phyloP scores from a whole-genome alignment of 805 yeast species.

The Myxozyma lipomycoides region DNA sequence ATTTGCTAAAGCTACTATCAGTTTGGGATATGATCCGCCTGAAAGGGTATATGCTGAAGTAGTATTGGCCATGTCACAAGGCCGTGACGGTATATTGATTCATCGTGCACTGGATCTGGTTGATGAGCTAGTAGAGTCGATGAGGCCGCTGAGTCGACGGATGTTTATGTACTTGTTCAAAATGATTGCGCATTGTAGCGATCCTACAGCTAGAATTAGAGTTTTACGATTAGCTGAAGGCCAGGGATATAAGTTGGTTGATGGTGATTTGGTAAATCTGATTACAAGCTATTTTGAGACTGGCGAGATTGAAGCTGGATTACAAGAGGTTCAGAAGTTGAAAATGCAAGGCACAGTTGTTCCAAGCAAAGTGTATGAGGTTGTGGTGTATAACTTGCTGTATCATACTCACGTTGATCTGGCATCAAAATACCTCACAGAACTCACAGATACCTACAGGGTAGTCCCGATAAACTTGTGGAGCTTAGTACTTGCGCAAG shows the following conservation, averaged over 20 bases:
- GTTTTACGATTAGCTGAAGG: not conserved
- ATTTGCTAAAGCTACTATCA: not conserved
- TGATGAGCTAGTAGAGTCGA: not conserved
- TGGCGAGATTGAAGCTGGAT: not conserved
- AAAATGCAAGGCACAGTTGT: not conserved
- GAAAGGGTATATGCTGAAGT: constrained; percentile 1
- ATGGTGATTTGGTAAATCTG: not conserved
- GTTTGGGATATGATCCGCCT: constrained; percentile 4
- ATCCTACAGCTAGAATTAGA: constrained; percentile 1
- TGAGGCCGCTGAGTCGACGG: not conserved
- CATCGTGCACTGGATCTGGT: constrained; percentile 1
- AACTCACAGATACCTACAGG: not conserved
- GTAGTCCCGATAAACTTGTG: not conserved
- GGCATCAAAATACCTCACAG: not conserved
- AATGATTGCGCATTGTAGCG: not conserved
- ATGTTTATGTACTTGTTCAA: constrained; percentile 1
- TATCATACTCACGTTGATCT: not conserved
- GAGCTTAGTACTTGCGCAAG: not conserved
- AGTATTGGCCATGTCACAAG: constrained; percentile 3
- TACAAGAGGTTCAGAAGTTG: not conserved
- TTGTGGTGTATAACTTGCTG: not conserved
- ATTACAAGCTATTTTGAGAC: not conserved
- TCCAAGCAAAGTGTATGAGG: not conserved
- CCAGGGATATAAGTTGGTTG: not conserved
- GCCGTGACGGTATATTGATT: not conserved